Conservation (phyloP, 2,329 filamentous ascomycete genomes). For the Scopulariopsis brevicaulis region DNA sequence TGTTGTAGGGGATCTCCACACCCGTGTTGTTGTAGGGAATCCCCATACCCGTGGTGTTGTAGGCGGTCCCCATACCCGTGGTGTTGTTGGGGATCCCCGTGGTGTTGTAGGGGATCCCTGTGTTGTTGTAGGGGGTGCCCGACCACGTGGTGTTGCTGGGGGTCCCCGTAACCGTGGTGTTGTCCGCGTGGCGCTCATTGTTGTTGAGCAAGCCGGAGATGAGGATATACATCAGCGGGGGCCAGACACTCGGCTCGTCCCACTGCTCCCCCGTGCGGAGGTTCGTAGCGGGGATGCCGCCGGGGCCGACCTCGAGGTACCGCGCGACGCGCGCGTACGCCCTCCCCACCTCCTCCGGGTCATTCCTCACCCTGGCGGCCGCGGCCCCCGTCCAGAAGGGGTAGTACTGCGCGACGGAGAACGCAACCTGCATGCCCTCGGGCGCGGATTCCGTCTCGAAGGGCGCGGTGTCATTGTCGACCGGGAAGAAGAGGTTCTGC, state of each 20-base stretch:
- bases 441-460: conserved; percentile 30
- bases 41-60: too few relatives aligned
- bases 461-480: conserved; percentile 26
- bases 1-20: too few relatives aligned
- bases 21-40: too few relatives aligned
- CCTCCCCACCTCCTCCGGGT: conserved; percentile 43
- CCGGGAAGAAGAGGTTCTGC: conserved; percentile 42
- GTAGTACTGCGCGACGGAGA: conserved; percentile 50
- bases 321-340: conserved; percentile 41
- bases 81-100: too few relatives aligned
- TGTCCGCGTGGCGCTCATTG: conserved; percentile 16
- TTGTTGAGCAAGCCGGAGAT: conserved; percentile 51
- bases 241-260: conserved; percentile 63
- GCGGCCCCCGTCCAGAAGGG: conserved; percentile 61
- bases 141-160: too few relatives aligned
- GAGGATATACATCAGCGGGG: conserved; percentile 52
- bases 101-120: too few relatives aligned
- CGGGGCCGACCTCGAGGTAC: conserved; percentile 37
- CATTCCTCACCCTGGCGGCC: conserved; percentile 40
- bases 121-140: too few relatives aligned
- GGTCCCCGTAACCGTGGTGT: too few relatives aligned
- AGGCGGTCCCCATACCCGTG: too few relatives aligned
- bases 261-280: conserved; percentile 52
- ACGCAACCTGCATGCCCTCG: conserved; percentile 42
- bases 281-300: conserved; percentile 53